Conservation (phyloP, 2,329 filamentous ascomycete species). For the Curvularia eragrostidis region DNA sequence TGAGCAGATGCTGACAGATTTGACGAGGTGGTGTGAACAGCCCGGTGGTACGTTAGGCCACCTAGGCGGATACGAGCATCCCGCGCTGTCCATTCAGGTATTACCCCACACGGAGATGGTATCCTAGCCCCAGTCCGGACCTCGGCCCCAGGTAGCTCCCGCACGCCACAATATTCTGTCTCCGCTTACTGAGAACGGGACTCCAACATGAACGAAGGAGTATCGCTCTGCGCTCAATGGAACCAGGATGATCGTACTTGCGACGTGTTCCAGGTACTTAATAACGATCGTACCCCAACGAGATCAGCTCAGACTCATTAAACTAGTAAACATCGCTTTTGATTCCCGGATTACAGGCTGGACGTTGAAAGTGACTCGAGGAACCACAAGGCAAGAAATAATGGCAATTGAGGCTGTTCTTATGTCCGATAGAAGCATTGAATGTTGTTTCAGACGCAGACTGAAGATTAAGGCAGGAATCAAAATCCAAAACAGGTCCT, state of each 20-base stretch:
- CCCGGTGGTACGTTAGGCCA: constrained; percentile 6
- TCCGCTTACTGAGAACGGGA: not conserved
- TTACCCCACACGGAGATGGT: not conserved
- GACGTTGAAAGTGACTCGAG: not conserved
- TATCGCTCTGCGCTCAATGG: not conserved
- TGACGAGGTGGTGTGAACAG: not conserved
- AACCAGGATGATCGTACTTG: not conserved
- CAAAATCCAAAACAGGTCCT: not conserved
- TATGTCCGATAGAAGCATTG: not conserved
- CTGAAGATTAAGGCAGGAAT: not conserved
- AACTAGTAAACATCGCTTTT: not conserved
- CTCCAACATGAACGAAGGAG: not conserved
- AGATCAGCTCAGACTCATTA: not conserved
- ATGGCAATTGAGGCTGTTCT: not conserved
- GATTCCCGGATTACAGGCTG: not conserved
- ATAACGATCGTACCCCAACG: not conserved
- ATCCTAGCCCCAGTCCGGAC: not conserved
- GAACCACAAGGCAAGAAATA: not conserved
- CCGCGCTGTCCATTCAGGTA: not conserved
- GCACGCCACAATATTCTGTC: not conserved
- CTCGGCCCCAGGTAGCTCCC: not conserved
- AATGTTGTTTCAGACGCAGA: not conserved
- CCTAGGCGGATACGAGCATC: not conserved
- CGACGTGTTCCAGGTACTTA: not conserved
- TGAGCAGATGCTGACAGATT: not conserved